These are phyloP conservation scores for Stereum hirsutum DNA, from an alignment of 1,284 basidiomycete genomes.

Conservation along the genomic window DNA sequence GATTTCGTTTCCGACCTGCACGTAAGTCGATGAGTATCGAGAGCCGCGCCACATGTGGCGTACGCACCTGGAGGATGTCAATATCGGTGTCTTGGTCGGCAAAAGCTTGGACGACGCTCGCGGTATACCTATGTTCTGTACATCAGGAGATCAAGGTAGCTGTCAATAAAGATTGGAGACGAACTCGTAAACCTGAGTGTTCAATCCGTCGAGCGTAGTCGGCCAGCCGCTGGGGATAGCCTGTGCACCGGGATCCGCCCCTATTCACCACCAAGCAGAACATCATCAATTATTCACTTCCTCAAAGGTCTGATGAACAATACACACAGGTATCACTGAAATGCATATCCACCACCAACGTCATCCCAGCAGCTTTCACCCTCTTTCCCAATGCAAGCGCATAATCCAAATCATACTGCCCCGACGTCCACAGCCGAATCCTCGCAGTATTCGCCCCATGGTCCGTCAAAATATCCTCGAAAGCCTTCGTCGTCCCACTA, in stretches of 20 bases:
- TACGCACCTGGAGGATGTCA: slow-evolving; percentile 37
- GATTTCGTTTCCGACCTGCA: slow-evolving; percentile 53
- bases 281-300: neutral
- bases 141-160: neutral
- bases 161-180: slow-evolving; percentile 9
- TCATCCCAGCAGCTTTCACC: slow-evolving; percentile 46
- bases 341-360: slow-evolving; percentile 49
- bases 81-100: slow-evolving; percentile 43
- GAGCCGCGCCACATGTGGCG: neutral
- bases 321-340: slow-evolving; percentile 53
- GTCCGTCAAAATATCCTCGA: slow-evolving; percentile 45
- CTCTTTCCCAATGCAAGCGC: slow-evolving; percentile 47
- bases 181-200: slow-evolving; percentile 45
- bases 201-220: slow-evolving; percentile 36
- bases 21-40: neutral
- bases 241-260: slow-evolving; percentile 58
- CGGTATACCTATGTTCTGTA: slow-evolving; percentile 34
- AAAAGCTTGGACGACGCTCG: slow-evolving; percentile 40
- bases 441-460: slow-evolving; percentile 50
- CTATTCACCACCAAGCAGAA: slow-evolving; percentile 20
- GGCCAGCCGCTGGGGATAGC: slow-evolving; percentile 52
- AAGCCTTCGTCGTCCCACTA: slow-evolving; percentile 26
- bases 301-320: neutral
- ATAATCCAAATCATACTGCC: slow-evolving; percentile 44
- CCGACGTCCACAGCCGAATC: slow-evolving; percentile 54